Evolutionary conservation across 2,329 filamentous ascomycete genomes (phyloP), one percentile per base, ranked within the genome.

Genomic region (Stagonosporopsis cucurbitacearum): DNA sequence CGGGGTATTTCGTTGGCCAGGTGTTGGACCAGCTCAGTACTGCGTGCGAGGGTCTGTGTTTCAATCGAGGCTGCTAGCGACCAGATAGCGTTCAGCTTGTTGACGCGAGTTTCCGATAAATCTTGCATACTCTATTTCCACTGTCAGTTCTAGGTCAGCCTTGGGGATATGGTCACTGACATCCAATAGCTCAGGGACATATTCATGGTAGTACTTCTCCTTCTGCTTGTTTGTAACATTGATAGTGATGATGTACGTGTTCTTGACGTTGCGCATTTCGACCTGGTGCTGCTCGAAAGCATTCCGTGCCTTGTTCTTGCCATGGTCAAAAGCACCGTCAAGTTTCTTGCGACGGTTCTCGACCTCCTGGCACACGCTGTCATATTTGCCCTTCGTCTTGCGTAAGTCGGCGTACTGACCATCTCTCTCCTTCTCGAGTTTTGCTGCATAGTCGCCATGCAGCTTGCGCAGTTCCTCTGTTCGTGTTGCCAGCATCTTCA

Each of bases 181-280:
- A 78, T 98, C 91, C 72, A 99, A 84, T 55, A 98, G 79, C 72
- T 98, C 95, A 8, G 95, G 95, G 19, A 99, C 84, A 75, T 98
- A 98, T 75, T 97, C 92, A 73, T 98, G 89, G 72, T 96, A 99
- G 80, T 98, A 98, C 72, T 89, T 91, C 73, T 97, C 92, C 80
- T 98, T 99, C 71, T 96, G 88, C 79, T 95, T 96, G 78, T 99
- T 99, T 30, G 93, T 96, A 55, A 98, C 91, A 72, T 96, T 96
- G 79, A 99, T 96, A 58, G 87, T 85, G 69, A 99, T 96, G 58
- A 99, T 80, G 72, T 99, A 99, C n/a, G 90, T 92, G 75, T 99
- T 99, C 82, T 99, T 99, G 75, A 89, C 85, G 73, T 99, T 99
- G 78, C 95, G 91, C 95, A 98, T 98, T 66, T 99, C 95, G 57